These are phyloP conservation scores for Aphanomyces cochlioides DNA, from an alignment of 352 stramenopile species.

Conservation along the genomic window DNA sequence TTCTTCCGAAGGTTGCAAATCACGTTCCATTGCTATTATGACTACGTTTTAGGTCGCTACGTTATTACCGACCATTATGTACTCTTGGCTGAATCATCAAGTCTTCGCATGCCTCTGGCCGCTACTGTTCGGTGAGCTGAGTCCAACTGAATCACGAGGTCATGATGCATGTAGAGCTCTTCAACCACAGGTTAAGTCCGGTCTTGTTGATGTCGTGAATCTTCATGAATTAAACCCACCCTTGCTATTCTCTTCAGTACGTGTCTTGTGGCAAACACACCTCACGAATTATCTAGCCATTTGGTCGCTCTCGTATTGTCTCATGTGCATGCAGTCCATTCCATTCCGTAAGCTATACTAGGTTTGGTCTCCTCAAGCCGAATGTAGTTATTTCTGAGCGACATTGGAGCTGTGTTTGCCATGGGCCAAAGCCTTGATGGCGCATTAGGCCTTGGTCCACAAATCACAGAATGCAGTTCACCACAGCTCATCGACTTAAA, in stretches of 20 bases:
- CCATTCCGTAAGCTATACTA: neutral
- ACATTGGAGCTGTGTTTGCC: constrained; percentile 14
- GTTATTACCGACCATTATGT: neutral
- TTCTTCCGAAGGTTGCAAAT: neutral
- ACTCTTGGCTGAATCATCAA: neutral
- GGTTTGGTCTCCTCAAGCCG: neutral
- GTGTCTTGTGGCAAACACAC: no score
- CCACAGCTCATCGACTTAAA: constrained; percentile 16
- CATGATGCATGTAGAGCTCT: neutral
- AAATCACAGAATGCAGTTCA: neutral
- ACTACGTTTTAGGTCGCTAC: neutral
- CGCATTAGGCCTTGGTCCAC: constrained; percentile 1
- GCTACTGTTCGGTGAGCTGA: neutral
- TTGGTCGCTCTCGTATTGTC: constrained; percentile 16
- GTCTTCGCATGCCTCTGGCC: neutral
- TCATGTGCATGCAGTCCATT: constrained; percentile 4
- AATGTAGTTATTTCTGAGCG: constrained; percentile 24
- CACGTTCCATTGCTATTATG: neutral
- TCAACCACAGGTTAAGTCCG: neutral
- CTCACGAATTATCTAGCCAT: neutral
- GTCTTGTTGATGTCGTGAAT: neutral
- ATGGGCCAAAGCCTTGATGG: constrained; percentile 14
- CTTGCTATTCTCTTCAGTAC: no score
- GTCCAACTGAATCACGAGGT: neutral
- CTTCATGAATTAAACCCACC: neutral